Evolutionary conservation across 2,329 filamentous ascomycete species (phyloP), one percentile per base, ranked within the genome.

Genomic region (Arthroderma sp.): DNA sequence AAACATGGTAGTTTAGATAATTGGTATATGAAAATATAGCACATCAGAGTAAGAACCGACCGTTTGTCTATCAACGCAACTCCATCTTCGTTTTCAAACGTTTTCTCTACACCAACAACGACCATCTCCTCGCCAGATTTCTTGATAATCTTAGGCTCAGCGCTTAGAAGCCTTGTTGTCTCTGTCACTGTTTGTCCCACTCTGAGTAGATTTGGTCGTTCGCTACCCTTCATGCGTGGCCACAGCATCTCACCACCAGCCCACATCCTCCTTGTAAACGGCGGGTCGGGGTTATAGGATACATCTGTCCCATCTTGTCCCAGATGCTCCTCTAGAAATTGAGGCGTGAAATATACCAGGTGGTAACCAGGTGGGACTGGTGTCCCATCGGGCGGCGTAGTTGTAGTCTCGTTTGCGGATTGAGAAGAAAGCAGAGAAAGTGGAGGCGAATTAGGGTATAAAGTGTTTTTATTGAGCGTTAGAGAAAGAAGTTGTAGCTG

Each of bases 231-330:
- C 8, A 52, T 59, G 11, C 70, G 66, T 1, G 72, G 64, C 80
- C 81, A 84, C 13, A 67, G 66, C 68, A 85, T 79, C 57, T 74
- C 72, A 0, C 83, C 83, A 1, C 82, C 83, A 0, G 83, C 83
- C 83, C 83, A 86, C 83, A 86, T 85, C 11, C 83, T 74, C 31
- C 82, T 70, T 1, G 81, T 83, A 58, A 84, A 86, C 0, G 82
- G 82, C 2, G 70, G 60, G 0, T 79, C 75, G 0, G 82, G 77
- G 62, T 84, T 85, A 65, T 81, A 85, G 0, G 77, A 78, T 0
- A 66, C 70, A 68, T 86, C 83, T 0, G 80, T 83, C 13, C 83
- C 83, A 66, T 86, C 83, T 0, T 66, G 60, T 0, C 81, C 82
- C 0, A 86, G 73, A 5, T 79, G 74, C 0, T 65, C 60, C 63